phyloP scores from a whole-genome alignment of 1,139 yeast genomes.

The Kluyveromyces sp. region DNA sequence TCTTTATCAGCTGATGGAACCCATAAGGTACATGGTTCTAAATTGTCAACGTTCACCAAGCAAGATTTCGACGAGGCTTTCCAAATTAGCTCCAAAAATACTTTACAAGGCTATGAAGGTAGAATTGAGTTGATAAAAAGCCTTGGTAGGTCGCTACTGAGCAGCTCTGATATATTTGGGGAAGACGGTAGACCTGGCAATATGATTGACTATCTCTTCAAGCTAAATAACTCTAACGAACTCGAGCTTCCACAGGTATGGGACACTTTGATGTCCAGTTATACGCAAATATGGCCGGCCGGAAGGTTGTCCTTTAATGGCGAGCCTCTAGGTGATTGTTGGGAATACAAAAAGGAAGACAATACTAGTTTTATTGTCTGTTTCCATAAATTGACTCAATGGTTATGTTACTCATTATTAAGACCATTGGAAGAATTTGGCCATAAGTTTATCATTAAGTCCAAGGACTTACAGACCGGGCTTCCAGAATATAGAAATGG shows the following conservation, averaged over 20 bases:
- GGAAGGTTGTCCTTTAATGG: conserved; percentile 45
- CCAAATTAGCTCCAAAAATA: conserved; percentile 40
- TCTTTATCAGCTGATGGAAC: conserved; percentile 36
- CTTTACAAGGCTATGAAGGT: conserved; percentile 46
- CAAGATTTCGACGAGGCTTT: conserved; percentile 32
- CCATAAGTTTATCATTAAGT: conserved; percentile 34
- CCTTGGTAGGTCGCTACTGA: conserved; percentile 38
- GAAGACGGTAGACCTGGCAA: conserved; percentile 46
- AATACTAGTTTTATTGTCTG: conserved; percentile 36
- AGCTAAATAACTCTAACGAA: conserved; percentile 20
- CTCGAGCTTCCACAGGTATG: conserved; percentile 42
- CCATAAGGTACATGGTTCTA: conserved; percentile 38
- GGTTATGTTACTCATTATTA: conserved; percentile 52
- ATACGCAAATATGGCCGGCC: conserved; percentile 52
- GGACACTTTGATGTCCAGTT: conserved; percentile 44
- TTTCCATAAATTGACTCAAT: conserved; percentile 55
- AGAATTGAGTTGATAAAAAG: conserved; percentile 38
- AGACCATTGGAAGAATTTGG: conserved; percentile 42
- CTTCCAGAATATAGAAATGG: conserved; percentile 60
- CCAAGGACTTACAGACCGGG: conserved; percentile 45
- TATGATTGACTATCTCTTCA: conserved; percentile 37
- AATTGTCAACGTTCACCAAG: conserved; percentile 30
- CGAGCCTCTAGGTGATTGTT: conserved; percentile 49
- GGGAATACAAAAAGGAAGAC: conserved; percentile 36
- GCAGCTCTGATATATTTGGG: conserved; percentile 37